Evolutionary conservation across 495 filamentous ascomycete species (phyloP).

Genomic region (Penicillium cataractarum): DNA sequence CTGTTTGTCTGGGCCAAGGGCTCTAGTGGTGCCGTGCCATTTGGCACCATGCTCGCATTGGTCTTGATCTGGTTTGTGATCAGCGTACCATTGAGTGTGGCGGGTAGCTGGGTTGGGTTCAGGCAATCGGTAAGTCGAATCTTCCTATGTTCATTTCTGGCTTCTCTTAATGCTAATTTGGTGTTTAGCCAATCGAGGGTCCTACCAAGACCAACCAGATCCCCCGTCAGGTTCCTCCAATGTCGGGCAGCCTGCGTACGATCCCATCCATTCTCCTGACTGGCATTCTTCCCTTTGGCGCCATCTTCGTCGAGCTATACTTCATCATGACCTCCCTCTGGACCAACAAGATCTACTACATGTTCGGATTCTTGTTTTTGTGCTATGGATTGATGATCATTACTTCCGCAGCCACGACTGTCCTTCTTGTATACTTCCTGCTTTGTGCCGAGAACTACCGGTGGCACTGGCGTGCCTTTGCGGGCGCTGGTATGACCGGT

Average conservation of each 20-base stretch:
- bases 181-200: constrained; percentile 58
- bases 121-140: constrained; percentile 53
- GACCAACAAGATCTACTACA: constrained; percentile 98
- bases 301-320: constrained; percentile 97
- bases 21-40: constrained; percentile 91
- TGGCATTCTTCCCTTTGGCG: constrained; percentile 89
- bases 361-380: constrained; percentile 98
- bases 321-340: constrained; percentile 98
- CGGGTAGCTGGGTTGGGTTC: constrained; percentile 93
- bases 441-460: constrained; percentile 97
- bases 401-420: constrained; percentile 87
- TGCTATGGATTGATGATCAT: constrained; percentile 98
- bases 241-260: constrained; percentile 77
- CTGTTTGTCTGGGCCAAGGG: constrained; percentile 92
- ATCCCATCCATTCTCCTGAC: constrained; percentile 87
- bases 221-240: constrained; percentile 89
- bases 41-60: constrained; percentile 93
- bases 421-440: constrained; percentile 91
- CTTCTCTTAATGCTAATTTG: constrained; percentile 2
- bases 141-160: neutral
- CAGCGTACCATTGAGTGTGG: constrained; percentile 85
- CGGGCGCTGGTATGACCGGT: constrained; percentile 83
- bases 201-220: constrained; percentile 98
- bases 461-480: constrained; percentile 97
- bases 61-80: constrained; percentile 96